Base-by-base conservation (phyloP, 352 stramenopile species). In the Phytopythium litorale region DNA sequence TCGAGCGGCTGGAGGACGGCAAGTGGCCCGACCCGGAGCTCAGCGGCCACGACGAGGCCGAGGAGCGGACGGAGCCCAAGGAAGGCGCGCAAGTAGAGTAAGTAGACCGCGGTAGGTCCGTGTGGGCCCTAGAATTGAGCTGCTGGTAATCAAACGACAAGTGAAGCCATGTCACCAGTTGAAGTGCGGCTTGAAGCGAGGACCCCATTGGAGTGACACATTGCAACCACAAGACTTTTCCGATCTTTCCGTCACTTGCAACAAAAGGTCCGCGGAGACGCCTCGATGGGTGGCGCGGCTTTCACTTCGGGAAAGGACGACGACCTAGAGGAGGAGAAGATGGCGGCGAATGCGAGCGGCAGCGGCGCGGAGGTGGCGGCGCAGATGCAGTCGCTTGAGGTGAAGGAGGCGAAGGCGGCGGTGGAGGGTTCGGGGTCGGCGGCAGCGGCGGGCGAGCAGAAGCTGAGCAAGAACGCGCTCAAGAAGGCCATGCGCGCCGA, bases 391-490 rank as follows among this genome's bases (percentile, higher is more conserved):
- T 40, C 64, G 23, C 57, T 64, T 0, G 51, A 65, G 33, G 56
- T 71, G 11, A 58, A 70, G 16, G 37, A 54, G 11, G 58, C 43
- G n/a, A 52, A 16, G 30, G 37, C 38, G 7, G 25, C 48, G 13
- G 63, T 62, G 25, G 25, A 28, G 25, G 25, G 25, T 1, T 28
- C 25, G 0, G 13, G 56, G 4, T n/a, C 15, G 3, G 37, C 37
- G 7, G 54, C 60, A 0, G 38, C 56, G 3, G 53, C 42, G 8
- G 56, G 55, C 25, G 64, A 62, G 15, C 76, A 76, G 48, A 95
- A 98, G 73, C 65, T 98, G 48, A 98, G 93, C 67, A 99, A 99
- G 80, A 98, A 97, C 70, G 89, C 93, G 67, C 69, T 98, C 63
- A 99, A 99, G 75, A 98, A 98, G 78, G 80, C 97, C 9, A 70